These are phyloP conservation scores for Globisporangium apiculatum DNA, from an alignment of 352 stramenopile genomes.

Conservation along the genomic window DNA sequence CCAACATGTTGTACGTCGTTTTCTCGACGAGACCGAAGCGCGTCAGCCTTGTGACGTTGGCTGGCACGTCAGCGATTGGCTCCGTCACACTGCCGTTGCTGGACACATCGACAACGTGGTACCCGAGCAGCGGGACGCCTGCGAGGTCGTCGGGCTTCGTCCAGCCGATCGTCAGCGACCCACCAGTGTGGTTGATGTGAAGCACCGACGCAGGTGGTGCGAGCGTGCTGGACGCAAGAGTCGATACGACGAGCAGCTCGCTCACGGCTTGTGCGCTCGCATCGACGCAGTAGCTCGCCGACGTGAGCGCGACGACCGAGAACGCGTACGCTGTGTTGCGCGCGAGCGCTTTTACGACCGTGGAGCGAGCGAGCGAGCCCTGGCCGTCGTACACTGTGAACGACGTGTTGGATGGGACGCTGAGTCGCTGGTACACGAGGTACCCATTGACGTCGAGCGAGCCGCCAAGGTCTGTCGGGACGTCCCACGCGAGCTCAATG, in stretches of 20 bases:
- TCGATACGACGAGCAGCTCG: constrained; percentile 24
- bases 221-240: constrained; percentile 25
- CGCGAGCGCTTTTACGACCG: constrained; percentile 21
- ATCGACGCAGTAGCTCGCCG: constrained; percentile 41
- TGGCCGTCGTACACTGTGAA: constrained; percentile 51
- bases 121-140: constrained; percentile 33
- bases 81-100: constrained; percentile 2
- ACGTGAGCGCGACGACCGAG: constrained; percentile 35
- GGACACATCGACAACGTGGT: constrained; percentile 21
- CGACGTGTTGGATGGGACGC: constrained; percentile 13
- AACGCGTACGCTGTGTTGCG: constrained; percentile 32
- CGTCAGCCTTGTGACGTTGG: constrained; percentile 19
- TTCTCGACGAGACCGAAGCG: constrained; percentile 32
- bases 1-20: constrained; percentile 34
- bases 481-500: constrained; percentile 44
- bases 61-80: constrained; percentile 2
- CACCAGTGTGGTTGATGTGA: constrained; percentile 24
- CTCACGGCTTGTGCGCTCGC: constrained; percentile 15
- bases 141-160: constrained; percentile 36
- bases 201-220: constrained; percentile 16
- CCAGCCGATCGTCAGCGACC: constrained; percentile 40
- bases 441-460: constrained; percentile 34
- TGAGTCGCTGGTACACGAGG: constrained; percentile 34
- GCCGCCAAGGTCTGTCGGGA: constrained; percentile 41
- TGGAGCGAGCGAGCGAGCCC: constrained; percentile 20